Evolutionary conservation across 345 rosid species (phyloP), one percentile per base, ranked within the genome.

Genomic region (Lepidium aucheri): DNA sequence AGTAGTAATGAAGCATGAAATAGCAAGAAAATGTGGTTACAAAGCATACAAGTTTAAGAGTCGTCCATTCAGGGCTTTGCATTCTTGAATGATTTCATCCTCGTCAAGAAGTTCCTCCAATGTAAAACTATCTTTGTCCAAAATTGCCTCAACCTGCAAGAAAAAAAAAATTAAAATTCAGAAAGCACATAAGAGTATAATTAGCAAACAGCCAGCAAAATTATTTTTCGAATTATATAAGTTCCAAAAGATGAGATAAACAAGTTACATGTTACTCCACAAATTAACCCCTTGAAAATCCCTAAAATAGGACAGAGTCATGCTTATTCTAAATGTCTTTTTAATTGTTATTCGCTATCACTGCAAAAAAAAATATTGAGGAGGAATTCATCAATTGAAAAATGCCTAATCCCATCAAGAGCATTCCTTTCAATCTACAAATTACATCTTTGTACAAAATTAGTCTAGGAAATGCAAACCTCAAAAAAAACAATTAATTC

Each of bases 1-100:
- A 39, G 20, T 11, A 17, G 55, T 9, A 49, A 53, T 9, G 53
- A 56, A 72, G 66, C 60, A 65, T 49, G 33, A 17, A 63, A 45
- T 7, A 26, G 38, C 36, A 60, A 70, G 15, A 53, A 43, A 6
- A 39, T 9, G n/a, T 20, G 69, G 69, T 42, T 24, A 40, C 46
- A 22, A 70, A 57, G 14, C 76, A 71, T 88, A 92, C 98, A 85
- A 92, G 74, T 84, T 89, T 58, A 92, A 83, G 67, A 92, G 96
- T 45, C 95, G 92, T 22, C 87, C 85, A 39, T 92, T 89, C 18
- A 89, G 76, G 35, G 93, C 85, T 79, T 92, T 92, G 95, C 98
- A 92, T 77, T 92, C 98, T 79, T 92, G 98, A 78, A 92, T 92
- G 33, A 92, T 83, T 74, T 92, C 98, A 79, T 89, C 98, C 83